phyloP scores from a whole-genome alignment of 2,329 filamentous ascomycete species.

The Colletotrichum tanaceti region DNA sequence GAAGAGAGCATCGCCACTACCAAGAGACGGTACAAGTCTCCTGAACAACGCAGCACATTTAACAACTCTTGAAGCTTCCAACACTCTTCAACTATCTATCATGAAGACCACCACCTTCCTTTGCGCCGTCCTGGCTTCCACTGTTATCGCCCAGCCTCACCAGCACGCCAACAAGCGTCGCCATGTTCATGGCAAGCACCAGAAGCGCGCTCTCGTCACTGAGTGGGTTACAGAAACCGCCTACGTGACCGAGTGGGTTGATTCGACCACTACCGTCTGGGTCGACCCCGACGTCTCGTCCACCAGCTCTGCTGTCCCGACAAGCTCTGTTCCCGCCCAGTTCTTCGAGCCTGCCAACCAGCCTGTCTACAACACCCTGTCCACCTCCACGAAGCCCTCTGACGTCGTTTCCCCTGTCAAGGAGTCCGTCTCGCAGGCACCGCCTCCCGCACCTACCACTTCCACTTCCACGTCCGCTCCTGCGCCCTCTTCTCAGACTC shows the following conservation, averaged over 20 bases:
- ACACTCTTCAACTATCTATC: constrained; percentile 41
- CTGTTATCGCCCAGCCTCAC: constrained; percentile 64
- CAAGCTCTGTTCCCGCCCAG: constrained; percentile 45
- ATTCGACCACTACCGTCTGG: constrained; percentile 60
- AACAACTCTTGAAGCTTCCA: constrained; percentile 8
- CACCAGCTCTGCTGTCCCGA: constrained; percentile 44
- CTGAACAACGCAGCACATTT: constrained; percentile 6
- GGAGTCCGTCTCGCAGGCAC: constrained; percentile 27
- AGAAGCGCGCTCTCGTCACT: constrained; percentile 57
- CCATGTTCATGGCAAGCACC: constrained; percentile 51
- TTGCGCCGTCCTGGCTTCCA: constrained; percentile 57
- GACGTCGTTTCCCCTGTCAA: constrained; percentile 10
- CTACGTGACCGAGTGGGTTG: constrained; percentile 60
- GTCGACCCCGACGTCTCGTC: constrained; percentile 49
- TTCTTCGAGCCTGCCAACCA: constrained; percentile 47
- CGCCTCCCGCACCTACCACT: constrained; percentile 34
- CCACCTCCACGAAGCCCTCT: constrained; percentile 27
- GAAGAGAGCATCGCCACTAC: constrained; percentile 17
- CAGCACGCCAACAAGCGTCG: constrained; percentile 50
- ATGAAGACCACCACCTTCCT: constrained; percentile 59
- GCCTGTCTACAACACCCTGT: constrained; percentile 28
- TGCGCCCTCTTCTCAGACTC: constrained; percentile 43
- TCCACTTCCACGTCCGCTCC: constrained; percentile 35
- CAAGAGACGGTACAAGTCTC: constrained; percentile 31
- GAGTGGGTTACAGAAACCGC: constrained; percentile 64